Conservation (phyloP, 768 basidiomycete species). For the Lactifluus echinatus region DNA sequence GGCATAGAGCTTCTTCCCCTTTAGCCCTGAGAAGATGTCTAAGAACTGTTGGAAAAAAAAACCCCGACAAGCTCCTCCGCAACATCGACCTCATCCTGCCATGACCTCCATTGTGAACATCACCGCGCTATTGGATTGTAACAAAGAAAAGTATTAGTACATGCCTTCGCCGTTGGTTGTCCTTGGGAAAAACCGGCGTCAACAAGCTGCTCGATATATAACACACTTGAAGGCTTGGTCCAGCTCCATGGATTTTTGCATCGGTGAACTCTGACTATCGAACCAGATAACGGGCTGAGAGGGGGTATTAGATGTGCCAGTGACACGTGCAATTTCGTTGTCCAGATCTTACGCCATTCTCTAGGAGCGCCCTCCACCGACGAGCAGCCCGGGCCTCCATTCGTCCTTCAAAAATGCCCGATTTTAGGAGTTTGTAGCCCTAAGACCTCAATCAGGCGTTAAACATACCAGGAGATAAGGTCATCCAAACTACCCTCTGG, state of each 20-base stretch:
- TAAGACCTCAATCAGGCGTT: too few species aligned
- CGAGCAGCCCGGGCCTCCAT: constrained; percentile 76
- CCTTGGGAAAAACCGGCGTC: constrained; percentile 76
- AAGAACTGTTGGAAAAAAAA: constrained; percentile 72
- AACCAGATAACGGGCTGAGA: constrained; percentile 60
- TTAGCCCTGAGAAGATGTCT: constrained; percentile 62
- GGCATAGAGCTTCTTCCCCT: constrained; percentile 61
- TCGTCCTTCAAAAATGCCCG: too few species aligned
- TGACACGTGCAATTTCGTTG: too few species aligned
- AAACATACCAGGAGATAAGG: constrained; percentile 60
- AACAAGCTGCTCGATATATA: constrained; percentile 74
- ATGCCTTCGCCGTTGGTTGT: constrained; percentile 44
- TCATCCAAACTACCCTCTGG: constrained; percentile 67
- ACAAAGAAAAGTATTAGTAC: background rate
- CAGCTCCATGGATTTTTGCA: constrained; percentile 60
- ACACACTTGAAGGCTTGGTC: constrained; percentile 68
- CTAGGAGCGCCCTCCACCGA: constrained; percentile 64
- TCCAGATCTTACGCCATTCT: constrained; percentile 53
- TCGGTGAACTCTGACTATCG: constrained; percentile 53
- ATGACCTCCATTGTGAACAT: background rate
- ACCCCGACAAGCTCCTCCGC: constrained; percentile 47
- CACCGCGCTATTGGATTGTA: background rate
- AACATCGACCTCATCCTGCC: constrained; percentile 44
- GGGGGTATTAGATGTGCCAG: too few species aligned
- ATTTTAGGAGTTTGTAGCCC: too few species aligned